Evolutionary conservation across 176 grass and related monocot genomes (phyloP), one percentile per base, ranked within the genome.

Genomic region (Avena sativa): DNA sequence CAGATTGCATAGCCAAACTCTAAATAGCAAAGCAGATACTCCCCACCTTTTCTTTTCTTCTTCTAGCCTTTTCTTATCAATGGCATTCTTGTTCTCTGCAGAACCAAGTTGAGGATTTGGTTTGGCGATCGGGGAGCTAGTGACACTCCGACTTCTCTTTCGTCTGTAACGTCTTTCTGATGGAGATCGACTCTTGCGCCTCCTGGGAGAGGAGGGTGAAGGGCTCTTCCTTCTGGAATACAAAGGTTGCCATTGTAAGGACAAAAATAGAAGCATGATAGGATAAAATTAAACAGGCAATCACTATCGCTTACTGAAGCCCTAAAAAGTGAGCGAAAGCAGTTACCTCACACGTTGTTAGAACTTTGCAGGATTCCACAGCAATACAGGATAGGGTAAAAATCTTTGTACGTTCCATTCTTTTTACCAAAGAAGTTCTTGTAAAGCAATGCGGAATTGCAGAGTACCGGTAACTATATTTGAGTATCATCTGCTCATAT

Each of bases 11-110:
- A 84, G 85, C 16, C 61, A 85, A 9, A 78, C 50, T 51, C 60
- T 73, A 73, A 38, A 36, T 49, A 88, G 62, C 68, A 90, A 90
- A 87, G 70, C 12, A 68, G 81, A 89, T 92, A 89, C 90, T 79
- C 67, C 88, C 92, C 85, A 99, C 94, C 97, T 94, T 96, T 89
- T 96, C 94, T 94, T 99, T 87, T 99, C 97, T 92, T 98, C 93
- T 93, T 99, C 92, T 79, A 91, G 86, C 84, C 76, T 99, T 91
- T 90, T 83, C 67, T 84, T 96, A 87, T 99, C 90, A 87, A 91
- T 66, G 44, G 32, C 83, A 91, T 84, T 95, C 85, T 89, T 95
- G 83, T 85, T 87, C 76, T 92, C 93, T 84, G 78, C 20, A 13
- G 71, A 83, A 3, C 81, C 84, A 76, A 86, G 81, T 67, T 60